These are phyloP conservation scores for Leccinum ochraceum DNA, from an alignment of 768 basidiomycete species.

Conservation along the genomic window DNA sequence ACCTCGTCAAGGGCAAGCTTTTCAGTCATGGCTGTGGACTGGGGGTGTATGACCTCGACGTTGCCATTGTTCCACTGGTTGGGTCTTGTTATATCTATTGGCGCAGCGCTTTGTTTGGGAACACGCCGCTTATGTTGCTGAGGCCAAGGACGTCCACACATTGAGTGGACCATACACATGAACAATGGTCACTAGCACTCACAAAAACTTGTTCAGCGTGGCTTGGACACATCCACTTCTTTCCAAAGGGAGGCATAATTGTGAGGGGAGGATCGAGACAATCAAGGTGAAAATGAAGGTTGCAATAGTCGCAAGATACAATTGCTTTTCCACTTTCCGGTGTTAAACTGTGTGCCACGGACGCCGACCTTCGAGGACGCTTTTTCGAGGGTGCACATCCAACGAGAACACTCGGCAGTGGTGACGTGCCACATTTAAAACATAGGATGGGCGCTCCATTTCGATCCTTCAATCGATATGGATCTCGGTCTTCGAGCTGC, in stretches of 20 bases:
- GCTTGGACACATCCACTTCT: slow-evolving; percentile 99
- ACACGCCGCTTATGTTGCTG: slow-evolving; percentile 81
- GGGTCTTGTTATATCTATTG: slow-evolving; percentile 75
- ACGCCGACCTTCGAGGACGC: slow-evolving; percentile 52
- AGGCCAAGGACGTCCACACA: slow-evolving; percentile 7
- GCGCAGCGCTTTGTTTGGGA: slow-evolving; percentile 64
- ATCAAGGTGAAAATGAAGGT: slow-evolving; percentile 95
- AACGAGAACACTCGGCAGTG: slow-evolving; percentile 56
- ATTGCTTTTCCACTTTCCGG: slow-evolving; percentile 71
- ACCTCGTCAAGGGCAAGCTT: slow-evolving; percentile 77
- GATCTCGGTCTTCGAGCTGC: slow-evolving; percentile 89
- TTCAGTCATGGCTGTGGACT: slow-evolving; percentile 45
- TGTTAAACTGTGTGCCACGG: slow-evolving; percentile 37
- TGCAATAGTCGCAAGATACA: slow-evolving; percentile 94
- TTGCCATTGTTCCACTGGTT: slow-evolving; percentile 88
- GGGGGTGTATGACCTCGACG: slow-evolving; percentile 79
- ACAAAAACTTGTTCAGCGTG: slow-evolving; percentile 89
- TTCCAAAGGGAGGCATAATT: slow-evolving; percentile 79
- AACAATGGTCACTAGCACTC: slow-evolving; percentile 34
- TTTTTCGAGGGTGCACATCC: slow-evolving; percentile 55
- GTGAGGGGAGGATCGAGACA: slow-evolving; percentile 91
- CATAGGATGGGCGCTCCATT: slow-evolving; percentile 85
- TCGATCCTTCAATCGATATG: slow-evolving; percentile 81
- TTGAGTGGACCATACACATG: slow-evolving; percentile 2
- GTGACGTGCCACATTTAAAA: slow-evolving; percentile 85